Evolutionary conservation across 1,284 basidiomycete species (phyloP), one percentile per base, ranked within the genome.

Genomic region (Irpex rosettiformis): DNA sequence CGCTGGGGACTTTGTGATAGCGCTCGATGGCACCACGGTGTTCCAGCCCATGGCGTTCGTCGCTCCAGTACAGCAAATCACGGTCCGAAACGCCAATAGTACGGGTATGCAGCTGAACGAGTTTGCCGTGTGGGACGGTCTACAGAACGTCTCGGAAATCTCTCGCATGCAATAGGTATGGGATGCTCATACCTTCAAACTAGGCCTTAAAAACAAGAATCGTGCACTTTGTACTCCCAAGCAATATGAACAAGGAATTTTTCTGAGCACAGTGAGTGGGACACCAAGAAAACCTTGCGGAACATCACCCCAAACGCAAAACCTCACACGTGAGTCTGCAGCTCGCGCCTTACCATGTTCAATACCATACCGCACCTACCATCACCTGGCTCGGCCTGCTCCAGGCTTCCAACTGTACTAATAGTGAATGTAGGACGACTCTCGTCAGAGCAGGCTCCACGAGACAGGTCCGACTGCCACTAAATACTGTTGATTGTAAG

Each of bases 41-140:
- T 52, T 62, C 18, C 65, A 54, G 53, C 64, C 66, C 6, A 67
- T 69, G 65, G 63, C 66, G 27, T 69, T 69, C 55, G 68, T 69
- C 3, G 68, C 65, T 6, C 68, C 68, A 7, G 56, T 64, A 42
- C 58, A 64, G 47, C 59, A 54, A 18, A 56, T 67, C 33, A 37
- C 33, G 33, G 33, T 37, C 8, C 64, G 58, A 1, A 62, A 58
- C 1, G 30, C 24, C 13, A 58, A 28, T 1, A 47, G 28, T 30
- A 24, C 11, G 3, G 5, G 63, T 1, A 16, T n/a, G 13, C n/a
- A n/a, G n/a, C 48, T 45, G n/a, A 56, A 62, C 10, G 28, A 13
- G 24, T 61, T 69, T 47, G 47, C 54, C 8, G 22, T 69, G 7
- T 67, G 67, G 67, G 55, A 67, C 40, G 66, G 61, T 22, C 53